Evolutionary conservation across 2,329 filamentous ascomycete species (phyloP), one percentile per base, ranked within the genome.

Genomic region (Beauveria brongniartii): DNA sequence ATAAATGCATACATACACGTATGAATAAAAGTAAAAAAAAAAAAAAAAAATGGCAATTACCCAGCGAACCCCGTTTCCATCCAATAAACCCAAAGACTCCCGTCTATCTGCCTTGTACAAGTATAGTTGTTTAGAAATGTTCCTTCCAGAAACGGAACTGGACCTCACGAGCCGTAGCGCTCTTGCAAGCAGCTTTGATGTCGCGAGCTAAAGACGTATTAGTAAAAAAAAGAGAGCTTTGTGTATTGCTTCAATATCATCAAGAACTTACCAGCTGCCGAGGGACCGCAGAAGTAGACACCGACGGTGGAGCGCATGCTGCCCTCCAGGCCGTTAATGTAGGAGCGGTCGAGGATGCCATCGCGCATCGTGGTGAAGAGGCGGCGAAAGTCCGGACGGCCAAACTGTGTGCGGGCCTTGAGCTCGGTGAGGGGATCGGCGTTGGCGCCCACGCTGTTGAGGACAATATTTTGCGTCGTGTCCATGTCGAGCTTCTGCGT

Each of bases 91-190:
- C 43, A 46, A 50, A 51, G 22, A 54, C 41, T 54, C 43, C 56
- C 56, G 5, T 34, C 41, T 26, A 37, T 37, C n/a, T 53, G 22
- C 18, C 28, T 41, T 51, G 46, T 51, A 62, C 37, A 55, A 51
- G 34, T 65, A 41, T 67, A 37, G 66, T 60, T 60, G 54, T 22
- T 70, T 81, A 88, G 71, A 88, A 88, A 72, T 99, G 93, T 76
- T 99, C 94, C 79, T 99, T 99, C 94, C 94, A 99, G 80, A 99
- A 99, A 69, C 91, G 90, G 79, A 97, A 99, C 69, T 87, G 85
- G 61, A 99, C 91, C 67, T 96, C 90, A 64, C 84, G 84, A 43
- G 83, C 86, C 14, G 86, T 90, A 18, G 88, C 88, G 58, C 79
- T 74, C 70, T 88, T 89, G 66, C 90, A 89, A 18, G 93, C 92